Conservation (phyloP, 2,329 filamentous ascomycete species). For the Cryphonectria carpinicola region DNA sequence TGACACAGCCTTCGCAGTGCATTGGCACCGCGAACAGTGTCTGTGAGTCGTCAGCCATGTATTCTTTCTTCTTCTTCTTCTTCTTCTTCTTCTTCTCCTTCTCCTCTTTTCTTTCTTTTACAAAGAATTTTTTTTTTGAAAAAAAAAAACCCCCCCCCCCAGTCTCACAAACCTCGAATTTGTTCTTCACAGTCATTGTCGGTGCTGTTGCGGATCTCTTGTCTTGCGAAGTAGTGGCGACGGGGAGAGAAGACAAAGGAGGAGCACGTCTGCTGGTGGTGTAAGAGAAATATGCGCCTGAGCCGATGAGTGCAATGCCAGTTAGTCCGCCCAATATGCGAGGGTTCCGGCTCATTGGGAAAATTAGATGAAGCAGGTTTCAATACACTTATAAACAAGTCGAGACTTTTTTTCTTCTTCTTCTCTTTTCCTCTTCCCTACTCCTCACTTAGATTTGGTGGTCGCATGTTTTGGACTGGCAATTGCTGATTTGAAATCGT, state of each 20-base stretch:
- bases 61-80: neutral
- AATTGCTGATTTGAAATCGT: slow-evolving; percentile 30
- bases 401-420: slow-evolving; percentile 12
- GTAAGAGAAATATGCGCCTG: slow-evolving; percentile 33
- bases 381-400: neutral
- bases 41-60: slow-evolving; percentile 48
- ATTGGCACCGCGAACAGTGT: slow-evolving; percentile 95
- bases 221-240: slow-evolving; percentile 5
- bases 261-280: slow-evolving; percentile 5
- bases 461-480: slow-evolving; percentile 15
- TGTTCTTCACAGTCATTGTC: slow-evolving; percentile 50
- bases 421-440: neutral
- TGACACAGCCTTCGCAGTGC: slow-evolving; percentile 87
- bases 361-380: slow-evolving; percentile 23
- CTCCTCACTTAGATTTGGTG: slow-evolving; percentile 19
- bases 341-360: slow-evolving; percentile 22
- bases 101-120: neutral
- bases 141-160: no score
- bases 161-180: slow-evolving; percentile 47
- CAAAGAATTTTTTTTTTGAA: neutral
- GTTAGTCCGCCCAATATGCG: slow-evolving; percentile 31
- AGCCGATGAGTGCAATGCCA: slow-evolving; percentile 32
- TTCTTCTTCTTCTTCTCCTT: neutral
- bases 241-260: neutral
- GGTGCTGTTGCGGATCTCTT: slow-evolving; percentile 26